Base-by-base conservation (phyloP, 1,284 basidiomycete genomes). In the Ceratobasidium sp. region DNA sequence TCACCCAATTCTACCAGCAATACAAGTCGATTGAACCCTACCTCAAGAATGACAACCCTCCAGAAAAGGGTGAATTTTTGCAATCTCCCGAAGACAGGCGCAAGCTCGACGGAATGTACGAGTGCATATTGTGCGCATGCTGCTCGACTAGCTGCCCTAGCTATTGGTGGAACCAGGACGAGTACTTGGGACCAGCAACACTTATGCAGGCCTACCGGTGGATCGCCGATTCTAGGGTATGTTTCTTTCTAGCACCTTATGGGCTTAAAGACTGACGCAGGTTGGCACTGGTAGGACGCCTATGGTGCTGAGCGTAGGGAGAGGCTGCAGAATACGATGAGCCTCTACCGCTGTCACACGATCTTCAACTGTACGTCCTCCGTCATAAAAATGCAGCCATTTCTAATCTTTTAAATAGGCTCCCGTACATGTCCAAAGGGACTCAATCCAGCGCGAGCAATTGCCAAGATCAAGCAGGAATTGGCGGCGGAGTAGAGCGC, bases 151-250 rank as follows among this genome's bases (percentile, higher is more conserved):
- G 91, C 58, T 98, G 96, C 85, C 94, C 94, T 2, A 88, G 86
- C 69, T 98, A 98, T 82, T 98, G 96, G 96, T 98, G 96, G 96
- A 98, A 98, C 83, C 93, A 96, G 82, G 95, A 99, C 78, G 91
- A 95, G 80, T 99, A 98, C 81, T 90, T 98, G 56, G 96, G 96
- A 55, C 96, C 96, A 5, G 96, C 96, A 8, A 95, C 95, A 0
- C 84, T 98, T 75, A 96, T 98, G 94, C 91, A 93, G 76, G 92
- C 93, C 0, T 95, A 95, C 81, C 86, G 96, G 75, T 99, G 96
- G 96, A 97, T 99, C 79, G 95, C 96, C 10, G 96, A 99, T 80
- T 97, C 94, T 71, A 84, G 96, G 75, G 91, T 92, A 75, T 56
- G 87, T 83, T 13, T 1, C 45, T n/a, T 8, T 35, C 31, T 43